Conservation (phyloP, 768 basidiomycete species). For the Calocybe gangraenosa region DNA sequence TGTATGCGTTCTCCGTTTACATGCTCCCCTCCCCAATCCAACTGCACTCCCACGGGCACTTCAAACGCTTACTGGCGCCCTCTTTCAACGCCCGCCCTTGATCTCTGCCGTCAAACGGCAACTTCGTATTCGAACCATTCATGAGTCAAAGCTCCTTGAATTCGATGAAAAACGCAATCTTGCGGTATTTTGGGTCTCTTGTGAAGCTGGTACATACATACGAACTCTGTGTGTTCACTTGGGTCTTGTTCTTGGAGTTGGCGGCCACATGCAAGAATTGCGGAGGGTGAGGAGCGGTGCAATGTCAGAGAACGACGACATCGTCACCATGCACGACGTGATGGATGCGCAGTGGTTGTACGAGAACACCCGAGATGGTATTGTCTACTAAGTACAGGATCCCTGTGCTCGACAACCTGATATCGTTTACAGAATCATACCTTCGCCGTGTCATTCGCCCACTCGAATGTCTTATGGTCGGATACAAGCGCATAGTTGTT, state of each 20-base stretch:
- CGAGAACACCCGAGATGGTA: constrained; percentile 96
- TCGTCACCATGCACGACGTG: constrained; percentile 99
- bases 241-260: constrained; percentile 90
- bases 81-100: constrained; percentile 97
- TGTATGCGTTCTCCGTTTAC: constrained; percentile 92
- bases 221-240: constrained; percentile 97
- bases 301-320: constrained; percentile 95
- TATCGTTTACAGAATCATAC: constrained; percentile 73
- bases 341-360: constrained; percentile 98
- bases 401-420: constrained; percentile 1
- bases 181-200: constrained; percentile 97
- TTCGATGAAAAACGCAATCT: constrained; percentile 97
- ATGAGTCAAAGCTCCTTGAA: constrained; percentile 93
- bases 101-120: constrained; percentile 99
- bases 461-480: constrained; percentile 87
- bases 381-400: constrained; percentile 18
- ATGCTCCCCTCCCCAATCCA: constrained; percentile 76
- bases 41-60: constrained; percentile 88
- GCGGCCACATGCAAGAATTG: constrained; percentile 99
- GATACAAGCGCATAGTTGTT: constrained; percentile 98
- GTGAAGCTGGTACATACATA: constrained; percentile 96
- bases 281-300: constrained; percentile 93
- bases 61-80: constrained; percentile 94
- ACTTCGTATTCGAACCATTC: constrained; percentile 93
- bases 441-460: constrained; percentile 93